These are phyloP conservation scores for Sporisorium sorghi DNA, from an alignment of 1,284 basidiomycete genomes.

Conservation along the genomic window DNA sequence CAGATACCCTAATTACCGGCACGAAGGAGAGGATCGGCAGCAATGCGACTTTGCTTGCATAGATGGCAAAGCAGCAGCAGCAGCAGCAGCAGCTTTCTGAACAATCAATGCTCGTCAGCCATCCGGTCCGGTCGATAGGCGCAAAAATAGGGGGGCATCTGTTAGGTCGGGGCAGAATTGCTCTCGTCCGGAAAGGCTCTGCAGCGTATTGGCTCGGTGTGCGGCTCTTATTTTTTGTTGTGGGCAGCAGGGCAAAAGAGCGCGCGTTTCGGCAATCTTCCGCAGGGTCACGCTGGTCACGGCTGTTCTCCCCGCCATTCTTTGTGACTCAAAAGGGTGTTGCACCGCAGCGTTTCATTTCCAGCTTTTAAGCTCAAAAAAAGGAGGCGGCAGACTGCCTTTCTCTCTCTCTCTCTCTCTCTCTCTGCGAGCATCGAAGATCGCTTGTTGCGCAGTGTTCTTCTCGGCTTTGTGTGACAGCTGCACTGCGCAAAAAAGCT, in stretches of 20 bases:
- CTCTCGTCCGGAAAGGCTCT: conserved; percentile 1
- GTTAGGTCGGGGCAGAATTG: neutral
- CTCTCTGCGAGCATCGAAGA: neutral
- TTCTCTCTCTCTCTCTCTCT: too few relatives aligned
- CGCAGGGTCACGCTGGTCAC: conserved; percentile 40
- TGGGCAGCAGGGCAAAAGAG: neutral
- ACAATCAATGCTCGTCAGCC: too few relatives aligned
- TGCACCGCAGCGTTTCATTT: conserved; percentile 1
- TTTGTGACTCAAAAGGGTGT: conserved; percentile 4
- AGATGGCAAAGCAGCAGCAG: neutral
- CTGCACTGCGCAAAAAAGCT: conserved; percentile 5
- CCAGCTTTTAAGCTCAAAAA: neutral
- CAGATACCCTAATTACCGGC: too few relatives aligned
- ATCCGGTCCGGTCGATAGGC: conserved; percentile 4
- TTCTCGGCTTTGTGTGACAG: conserved; percentile 4
- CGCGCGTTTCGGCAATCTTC: conserved; percentile 38
- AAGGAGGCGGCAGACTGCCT: neutral
- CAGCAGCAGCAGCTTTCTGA: too few relatives aligned
- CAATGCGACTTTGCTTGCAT: neutral
- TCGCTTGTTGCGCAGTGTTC: neutral
- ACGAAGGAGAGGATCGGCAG: neutral
- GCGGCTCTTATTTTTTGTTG: conserved; percentile 9
- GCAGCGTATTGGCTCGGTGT: too few relatives aligned
- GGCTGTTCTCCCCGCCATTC: neutral
- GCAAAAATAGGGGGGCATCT: neutral